phyloP scores from a whole-genome alignment of 2,329 filamentous ascomycete species.

The Cladosporium oxysporum region DNA sequence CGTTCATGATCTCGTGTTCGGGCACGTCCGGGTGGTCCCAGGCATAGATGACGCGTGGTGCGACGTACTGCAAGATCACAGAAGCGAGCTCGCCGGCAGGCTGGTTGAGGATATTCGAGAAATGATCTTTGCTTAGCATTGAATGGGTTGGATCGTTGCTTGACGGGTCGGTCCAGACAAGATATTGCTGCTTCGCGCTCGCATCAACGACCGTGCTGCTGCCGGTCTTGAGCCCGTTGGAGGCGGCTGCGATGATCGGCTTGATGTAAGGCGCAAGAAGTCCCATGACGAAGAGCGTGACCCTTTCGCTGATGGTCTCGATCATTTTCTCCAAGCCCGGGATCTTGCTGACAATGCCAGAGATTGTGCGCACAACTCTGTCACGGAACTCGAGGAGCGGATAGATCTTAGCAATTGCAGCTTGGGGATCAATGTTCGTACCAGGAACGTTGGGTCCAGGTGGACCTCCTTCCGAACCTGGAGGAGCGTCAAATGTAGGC shows the following conservation, averaged over 20 bases:
- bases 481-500: slow-evolving; percentile 34
- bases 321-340: slow-evolving; percentile 87
- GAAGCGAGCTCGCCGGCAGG: slow-evolving; percentile 52
- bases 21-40: slow-evolving; percentile 87
- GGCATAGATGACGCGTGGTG: slow-evolving; percentile 84
- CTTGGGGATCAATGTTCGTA: slow-evolving; percentile 69
- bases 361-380: slow-evolving; percentile 86
- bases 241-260: slow-evolving; percentile 86
- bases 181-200: slow-evolving; percentile 52
- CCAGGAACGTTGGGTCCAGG: slow-evolving; percentile 62
- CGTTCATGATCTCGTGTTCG: slow-evolving; percentile 78
- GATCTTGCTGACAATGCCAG: slow-evolving; percentile 82
- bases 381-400: slow-evolving; percentile 93
- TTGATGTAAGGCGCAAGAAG: slow-evolving; percentile 88
- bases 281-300: slow-evolving; percentile 89
- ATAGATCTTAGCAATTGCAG: slow-evolving; percentile 69
- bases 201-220: slow-evolving; percentile 68
- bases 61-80: slow-evolving; percentile 76
- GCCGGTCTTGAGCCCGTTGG: slow-evolving; percentile 80
- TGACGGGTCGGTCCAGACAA: slow-evolving; percentile 51
- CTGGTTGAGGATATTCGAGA: slow-evolving; percentile 52
- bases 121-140: slow-evolving; percentile 56
- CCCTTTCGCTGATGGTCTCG: slow-evolving; percentile 88
- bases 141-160: slow-evolving; percentile 54
- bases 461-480: slow-evolving; percentile 42